These are phyloP conservation scores for Hansenula anomala DNA, from an alignment of 1,139 yeast genomes.

Conservation along the genomic window DNA sequence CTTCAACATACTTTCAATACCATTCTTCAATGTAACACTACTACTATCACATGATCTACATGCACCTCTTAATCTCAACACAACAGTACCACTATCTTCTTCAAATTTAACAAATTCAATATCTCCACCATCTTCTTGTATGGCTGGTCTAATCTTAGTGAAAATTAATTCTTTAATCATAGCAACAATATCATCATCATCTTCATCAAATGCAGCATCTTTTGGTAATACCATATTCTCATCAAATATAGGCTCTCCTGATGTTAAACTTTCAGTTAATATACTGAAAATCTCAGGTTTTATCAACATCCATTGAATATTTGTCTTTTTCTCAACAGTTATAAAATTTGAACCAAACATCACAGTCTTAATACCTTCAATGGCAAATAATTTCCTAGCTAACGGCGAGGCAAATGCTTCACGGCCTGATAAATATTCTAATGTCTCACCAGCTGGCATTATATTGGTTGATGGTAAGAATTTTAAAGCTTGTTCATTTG, in stretches of 20 bases:
- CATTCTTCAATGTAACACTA: constrained; percentile 70
- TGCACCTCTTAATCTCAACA: constrained; percentile 66
- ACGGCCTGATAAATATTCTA: constrained; percentile 65
- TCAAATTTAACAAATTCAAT: constrained; percentile 66
- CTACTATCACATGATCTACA: constrained; percentile 78
- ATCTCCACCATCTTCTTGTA: constrained; percentile 84
- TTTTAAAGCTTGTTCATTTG: constrained; percentile 89
- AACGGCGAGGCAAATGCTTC: constrained; percentile 76
- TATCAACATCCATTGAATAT: constrained; percentile 65
- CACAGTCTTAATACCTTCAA: constrained; percentile 82
- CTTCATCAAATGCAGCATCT: constrained; percentile 30
- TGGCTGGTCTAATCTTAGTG: constrained; percentile 94
- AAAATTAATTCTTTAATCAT: constrained; percentile 92
- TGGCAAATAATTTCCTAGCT: constrained; percentile 70
- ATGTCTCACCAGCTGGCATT: constrained; percentile 42
- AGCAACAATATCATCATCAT: constrained; percentile 56
- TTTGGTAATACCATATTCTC: constrained; percentile 26
- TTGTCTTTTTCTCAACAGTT: constrained; percentile 69
- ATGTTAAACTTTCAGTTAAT: constrained; percentile 75
- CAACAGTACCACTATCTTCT: constrained; percentile 61
- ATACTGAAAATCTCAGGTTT: constrained; percentile 88
- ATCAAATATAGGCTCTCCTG: constrained; percentile 61
- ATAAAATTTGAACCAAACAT: constrained; percentile 88
- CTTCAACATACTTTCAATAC: constrained; percentile 78
- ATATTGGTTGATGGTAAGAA: constrained; percentile 70